These are phyloP conservation scores for Primulina tabacum DNA, from an alignment of 257 asterid genomes.

Conservation along the genomic window DNA sequence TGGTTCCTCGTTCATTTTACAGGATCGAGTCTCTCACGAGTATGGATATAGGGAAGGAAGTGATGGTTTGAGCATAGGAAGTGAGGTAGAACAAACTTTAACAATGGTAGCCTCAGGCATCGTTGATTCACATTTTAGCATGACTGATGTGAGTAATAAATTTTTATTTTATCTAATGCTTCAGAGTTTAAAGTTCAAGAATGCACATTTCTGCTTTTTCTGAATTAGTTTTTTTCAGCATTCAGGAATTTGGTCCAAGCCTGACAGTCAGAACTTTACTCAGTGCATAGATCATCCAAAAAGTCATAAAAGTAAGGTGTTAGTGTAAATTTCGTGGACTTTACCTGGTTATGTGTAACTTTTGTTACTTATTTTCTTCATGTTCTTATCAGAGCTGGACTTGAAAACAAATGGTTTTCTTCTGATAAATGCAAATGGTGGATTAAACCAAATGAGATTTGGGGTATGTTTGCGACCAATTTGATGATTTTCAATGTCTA, in stretches of 20 bases:
- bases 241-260: slow-evolving; percentile 84
- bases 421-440: slow-evolving; percentile 91
- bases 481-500: slow-evolving; percentile 24
- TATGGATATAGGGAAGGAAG: slow-evolving; percentile 38
- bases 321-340: not conserved
- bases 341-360: slow-evolving; percentile 1
- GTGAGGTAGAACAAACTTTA: slow-evolving; percentile 51
- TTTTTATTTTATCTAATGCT: slow-evolving; percentile 13
- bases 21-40: slow-evolving; percentile 43
- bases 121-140: slow-evolving; percentile 36
- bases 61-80: slow-evolving; percentile 34
- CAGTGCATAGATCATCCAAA: slow-evolving; percentile 74
- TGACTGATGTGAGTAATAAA: slow-evolving; percentile 47
- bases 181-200: slow-evolving; percentile 4
- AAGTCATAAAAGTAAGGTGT: slow-evolving; percentile 63
- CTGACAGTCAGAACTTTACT: slow-evolving; percentile 74
- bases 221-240: slow-evolving; percentile 44
- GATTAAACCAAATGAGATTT: slow-evolving; percentile 99
- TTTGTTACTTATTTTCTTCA: slow-evolving; percentile 11
- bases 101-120: slow-evolving; percentile 53
- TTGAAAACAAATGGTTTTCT: slow-evolving; percentile 74
- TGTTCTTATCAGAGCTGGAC: slow-evolving; percentile 57
- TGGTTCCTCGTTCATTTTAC: slow-evolving; percentile 26
- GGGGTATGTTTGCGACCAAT: slow-evolving; percentile 79
- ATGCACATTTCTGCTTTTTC: slow-evolving; percentile 20